phyloP scores from a whole-genome alignment of 2,329 filamentous ascomycete genomes.

The Diaporthe vaccinii region DNA sequence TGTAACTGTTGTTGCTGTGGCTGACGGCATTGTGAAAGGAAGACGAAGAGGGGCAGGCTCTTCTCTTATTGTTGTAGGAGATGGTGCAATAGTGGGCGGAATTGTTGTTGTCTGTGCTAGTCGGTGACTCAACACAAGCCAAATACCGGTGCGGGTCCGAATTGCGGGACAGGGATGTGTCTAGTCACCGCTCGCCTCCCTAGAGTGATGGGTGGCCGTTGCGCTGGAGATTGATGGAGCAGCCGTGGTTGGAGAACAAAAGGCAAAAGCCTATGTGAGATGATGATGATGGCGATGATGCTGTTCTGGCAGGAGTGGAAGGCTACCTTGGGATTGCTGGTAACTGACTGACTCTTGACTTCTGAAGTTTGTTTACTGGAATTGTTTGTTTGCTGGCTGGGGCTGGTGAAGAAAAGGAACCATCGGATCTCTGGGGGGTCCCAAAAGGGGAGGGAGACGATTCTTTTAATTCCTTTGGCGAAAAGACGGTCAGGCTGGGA shows the following conservation, averaged over 20 bases:
- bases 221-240: not conserved
- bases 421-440: not conserved
- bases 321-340: not conserved
- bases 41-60: constrained; percentile 14
- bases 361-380: not conserved
- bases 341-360: constrained; percentile 7
- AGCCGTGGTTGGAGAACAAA: constrained; percentile 13
- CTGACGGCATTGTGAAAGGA: constrained; percentile 52
- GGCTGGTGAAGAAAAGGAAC: constrained; percentile 14
- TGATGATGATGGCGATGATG: constrained; percentile 17
- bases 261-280: constrained; percentile 18
- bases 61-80: constrained; percentile 42
- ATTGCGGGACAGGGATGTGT: constrained; percentile 35
- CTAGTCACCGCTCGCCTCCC: constrained; percentile 36
- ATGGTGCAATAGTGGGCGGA: constrained; percentile 49
- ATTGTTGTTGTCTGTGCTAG: constrained; percentile 36
- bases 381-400: constrained; percentile 12
- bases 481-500: constrained; percentile 38
- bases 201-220: constrained; percentile 11
- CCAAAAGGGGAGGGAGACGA: constrained; percentile 39
- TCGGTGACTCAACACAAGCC: constrained; percentile 41
- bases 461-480: constrained; percentile 39
- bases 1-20: constrained; percentile 40
- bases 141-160: constrained; percentile 40
- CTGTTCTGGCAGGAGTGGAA: constrained; percentile 1